A percentile compares a stretch with the other conserved stretches of the same genome.
Evolutionary conservation across 2,329 filamentous ascomycete genomes (phyloP).

Genomic region (Fusarium sp.): DNA sequence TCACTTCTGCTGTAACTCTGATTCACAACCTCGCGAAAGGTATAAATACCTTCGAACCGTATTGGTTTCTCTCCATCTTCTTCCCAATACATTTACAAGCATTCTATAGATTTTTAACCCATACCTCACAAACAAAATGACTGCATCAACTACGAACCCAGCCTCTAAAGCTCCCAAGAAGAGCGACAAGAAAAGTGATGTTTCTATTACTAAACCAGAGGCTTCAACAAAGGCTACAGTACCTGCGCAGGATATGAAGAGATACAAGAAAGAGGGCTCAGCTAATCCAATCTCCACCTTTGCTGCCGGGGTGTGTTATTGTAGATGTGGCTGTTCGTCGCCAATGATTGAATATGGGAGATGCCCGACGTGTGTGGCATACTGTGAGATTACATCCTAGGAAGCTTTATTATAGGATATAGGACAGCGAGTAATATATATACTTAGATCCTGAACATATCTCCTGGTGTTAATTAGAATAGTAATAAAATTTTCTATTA

Average conservation of each 20-base stretch:
- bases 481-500: neutral
- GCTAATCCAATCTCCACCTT: neutral
- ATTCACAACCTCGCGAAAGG: rapidly evolving
- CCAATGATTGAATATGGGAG: neutral
- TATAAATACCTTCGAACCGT: neutral
- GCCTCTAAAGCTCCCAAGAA: neutral
- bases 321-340: neutral
- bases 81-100: rapidly evolving
- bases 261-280: rapidly evolving
- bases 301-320: neutral
- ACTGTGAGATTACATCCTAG: neutral
- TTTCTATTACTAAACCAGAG: neutral
- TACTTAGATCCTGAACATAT: too few species aligned
- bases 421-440: rapidly evolving
- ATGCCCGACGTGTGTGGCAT: too few species aligned
- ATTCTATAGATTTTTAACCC: rapidly evolving
- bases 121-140: too few species aligned
- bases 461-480: too few species aligned
- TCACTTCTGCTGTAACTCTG: too few species aligned
- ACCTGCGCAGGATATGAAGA: rapidly evolving
- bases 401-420: rapidly evolving
- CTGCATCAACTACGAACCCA: too few species aligned
- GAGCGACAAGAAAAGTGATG: too few species aligned
- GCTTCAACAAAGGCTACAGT: too few species aligned
- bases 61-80: rapidly evolving